phyloP scores from a whole-genome alignment of 129 eudicot species.

The sunflower (Helianthus annuus) region DNA sequence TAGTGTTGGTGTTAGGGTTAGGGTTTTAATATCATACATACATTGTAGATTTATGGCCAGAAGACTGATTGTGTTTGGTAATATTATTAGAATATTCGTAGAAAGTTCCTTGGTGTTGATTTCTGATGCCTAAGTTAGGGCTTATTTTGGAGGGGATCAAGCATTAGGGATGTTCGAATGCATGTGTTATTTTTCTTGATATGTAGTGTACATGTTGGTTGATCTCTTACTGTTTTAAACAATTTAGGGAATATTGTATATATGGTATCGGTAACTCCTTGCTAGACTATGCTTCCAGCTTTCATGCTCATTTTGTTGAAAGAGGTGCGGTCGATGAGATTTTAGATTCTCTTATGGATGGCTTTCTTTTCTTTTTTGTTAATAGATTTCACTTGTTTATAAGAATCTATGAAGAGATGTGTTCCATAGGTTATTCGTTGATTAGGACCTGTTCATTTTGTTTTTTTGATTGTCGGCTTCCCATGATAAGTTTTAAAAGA shows the following conservation, averaged over 20 bases:
- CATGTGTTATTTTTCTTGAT: background rate
- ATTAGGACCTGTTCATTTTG: background rate
- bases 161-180: background rate
- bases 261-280: background rate
- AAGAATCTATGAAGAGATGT: background rate
- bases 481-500: background rate
- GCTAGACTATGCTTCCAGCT: background rate
- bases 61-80: too few species aligned
- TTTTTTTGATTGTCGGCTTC: background rate
- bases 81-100: too few species aligned
- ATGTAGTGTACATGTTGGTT: background rate
- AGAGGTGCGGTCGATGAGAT: background rate
- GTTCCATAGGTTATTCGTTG: conserved; percentile 2
- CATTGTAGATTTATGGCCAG: background rate
- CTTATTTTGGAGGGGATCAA: background rate
- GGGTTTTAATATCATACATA: conserved; percentile 4
- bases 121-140: conserved; percentile 16
- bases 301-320: background rate
- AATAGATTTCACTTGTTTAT: background rate
- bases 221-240: background rate
- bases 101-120: too few species aligned
- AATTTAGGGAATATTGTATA: background rate
- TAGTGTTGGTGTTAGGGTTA: background rate
- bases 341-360: background rate
- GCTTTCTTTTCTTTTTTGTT: background rate